Base-by-base conservation (phyloP, 2,329 filamentous ascomycete genomes). In the Aspergillus ochraceoroseus region DNA sequence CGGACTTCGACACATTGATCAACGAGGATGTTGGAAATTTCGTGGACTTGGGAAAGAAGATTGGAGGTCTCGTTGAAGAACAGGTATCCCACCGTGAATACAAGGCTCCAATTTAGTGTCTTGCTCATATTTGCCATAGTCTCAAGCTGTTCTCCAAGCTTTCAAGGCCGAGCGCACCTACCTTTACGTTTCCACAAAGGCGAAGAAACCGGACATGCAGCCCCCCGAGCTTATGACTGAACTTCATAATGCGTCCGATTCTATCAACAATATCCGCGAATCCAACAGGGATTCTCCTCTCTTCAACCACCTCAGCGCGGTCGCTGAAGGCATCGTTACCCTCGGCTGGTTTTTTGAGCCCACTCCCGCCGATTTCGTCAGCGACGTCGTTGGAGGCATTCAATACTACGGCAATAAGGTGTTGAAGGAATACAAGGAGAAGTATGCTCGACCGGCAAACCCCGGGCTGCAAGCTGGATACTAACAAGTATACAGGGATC, bases 331-430 rank as follows among this genome's bases (percentile, higher is more conserved):
- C 51, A 89, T 95, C 52, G 83, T 87, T 59, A 82, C 88, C 26
- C 72, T 98, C 43, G 87, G 85, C 22, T 98, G 92, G 92, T 85
- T 96, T 43, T 79, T 92, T 33, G 85, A 94, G 37, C 76, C 71
- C 49, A 88, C 87, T 61, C 92, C 92, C 2, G 82, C 78, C 49
- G 89, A 92, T 58, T 86, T 89, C 56, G 84, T 96, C 32, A 82
- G 82, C 32, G 89, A 95, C 53, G 83, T 83, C 44, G 74, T 94
- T 13, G 82, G 83, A 19, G 83, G 87, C 35, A 87, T 89, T 27
- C 84, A 96, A 63, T 94, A 94, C 70, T 95, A 87, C 56, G 92
- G 92, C 22, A 96, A 98, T 71, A 81, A 89, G 54, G 86, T 98
- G 25, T 71, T 96, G 53, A 94, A 88, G 68, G 85, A 94, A 55